phyloP scores from a whole-genome alignment of 1,139 yeast genomes.

The Candida sanyaensis region DNA sequence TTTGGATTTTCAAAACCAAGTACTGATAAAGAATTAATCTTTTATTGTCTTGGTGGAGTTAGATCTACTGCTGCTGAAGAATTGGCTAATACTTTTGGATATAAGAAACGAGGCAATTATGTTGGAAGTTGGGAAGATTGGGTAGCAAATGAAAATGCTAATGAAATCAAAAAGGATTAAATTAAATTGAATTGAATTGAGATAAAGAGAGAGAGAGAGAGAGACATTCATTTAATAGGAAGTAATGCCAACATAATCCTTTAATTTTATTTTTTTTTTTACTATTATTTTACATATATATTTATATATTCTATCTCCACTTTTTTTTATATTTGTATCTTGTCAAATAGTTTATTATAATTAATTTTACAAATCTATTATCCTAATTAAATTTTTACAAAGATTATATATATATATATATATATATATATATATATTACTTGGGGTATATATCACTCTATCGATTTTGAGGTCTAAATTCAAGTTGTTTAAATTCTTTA shows the following conservation, averaged over 20 bases:
- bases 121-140: conserved; percentile 88
- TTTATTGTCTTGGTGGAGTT: conserved; percentile 92
- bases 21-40: conserved; percentile 70
- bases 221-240: too few relatives aligned
- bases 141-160: conserved; percentile 51
- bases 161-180: conserved; percentile 2
- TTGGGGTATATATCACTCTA: background rate
- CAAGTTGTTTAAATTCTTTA: conserved; percentile 83
- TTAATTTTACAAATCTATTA: background rate
- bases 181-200: background rate
- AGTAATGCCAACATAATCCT: too few relatives aligned
- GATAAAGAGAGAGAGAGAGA: background rate
- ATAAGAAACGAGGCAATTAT: conserved; percentile 74
- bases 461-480: conserved; percentile 34
- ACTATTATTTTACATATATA: too few relatives aligned
- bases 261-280: too few relatives aligned
- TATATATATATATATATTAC: conserved; percentile 1
- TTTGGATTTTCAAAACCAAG: conserved; percentile 87
- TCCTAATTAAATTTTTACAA: too few relatives aligned
- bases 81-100: conserved; percentile 88
- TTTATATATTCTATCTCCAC: too few relatives aligned
- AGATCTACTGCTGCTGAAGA: conserved; percentile 92
- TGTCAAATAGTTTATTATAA: conserved; percentile 9
- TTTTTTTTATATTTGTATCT: conserved; percentile 3
- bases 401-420: background rate